Evolutionary conservation across 768 basidiomycete genomes (phyloP), one percentile per base, ranked within the genome.

Genomic region (Mycena filopes): DNA sequence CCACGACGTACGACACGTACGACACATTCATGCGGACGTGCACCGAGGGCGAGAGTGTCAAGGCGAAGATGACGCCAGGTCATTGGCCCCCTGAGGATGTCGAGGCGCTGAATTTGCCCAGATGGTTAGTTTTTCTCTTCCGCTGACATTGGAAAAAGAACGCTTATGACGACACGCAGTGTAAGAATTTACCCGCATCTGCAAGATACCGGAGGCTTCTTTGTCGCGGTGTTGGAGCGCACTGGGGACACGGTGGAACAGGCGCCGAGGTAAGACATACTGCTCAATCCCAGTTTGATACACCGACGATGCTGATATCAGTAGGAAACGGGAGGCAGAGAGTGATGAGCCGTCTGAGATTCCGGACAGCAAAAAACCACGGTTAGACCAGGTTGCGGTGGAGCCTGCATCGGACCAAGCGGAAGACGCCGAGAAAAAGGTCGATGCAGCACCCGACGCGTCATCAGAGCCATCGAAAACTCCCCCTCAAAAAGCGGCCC

Each of bases 151-250:
- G 10, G 1, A 13, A n/a, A 51, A 41, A n/a, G n/a, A n/a, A n/a
- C n/a, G n/a, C 36, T 60, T 20, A 40, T 16, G 23, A 38, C 29
- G 29, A 13, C 25, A 25, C 57, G 20, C 51, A 98, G 96, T 70
- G 79, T 98, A 76, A 87, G 98, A 41, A 87, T 99, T 67, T 93
- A 97, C 73, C 96, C 98, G 2, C 96, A 99, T 75, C 80, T 98
- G 11, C 98, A 99, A 77, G 93, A 99, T 73, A 94, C 96, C 0
- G 98, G 98, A 3, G 98, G 96, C 0, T 99, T 99, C 79, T 99
- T 98, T 74, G 89, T 99, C n/a, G 95, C 95, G 13, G 92, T 98
- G 0, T 76, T 98, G 38, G 85, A 91, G 73, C 86, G 83, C 72
- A 86, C 79, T 25, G 55, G 3, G 38, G 48, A 18, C 26, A 16